These are phyloP conservation scores for Tilletiopsis washingtonensis DNA, from an alignment of 1,284 basidiomycete genomes.

Conservation along the genomic window DNA sequence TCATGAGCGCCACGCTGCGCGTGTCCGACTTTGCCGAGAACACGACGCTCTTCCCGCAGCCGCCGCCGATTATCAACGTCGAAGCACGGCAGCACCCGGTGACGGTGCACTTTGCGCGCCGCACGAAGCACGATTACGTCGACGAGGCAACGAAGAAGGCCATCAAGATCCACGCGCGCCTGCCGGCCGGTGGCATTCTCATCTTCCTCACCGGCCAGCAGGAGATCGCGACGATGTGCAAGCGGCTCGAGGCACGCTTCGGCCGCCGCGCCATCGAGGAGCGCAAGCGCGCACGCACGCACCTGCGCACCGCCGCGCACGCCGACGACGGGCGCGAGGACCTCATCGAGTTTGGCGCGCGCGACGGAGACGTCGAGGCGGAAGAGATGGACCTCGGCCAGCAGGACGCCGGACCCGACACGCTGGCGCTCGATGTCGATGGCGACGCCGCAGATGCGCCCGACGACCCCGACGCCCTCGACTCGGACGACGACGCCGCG, in stretches of 20 bases:
- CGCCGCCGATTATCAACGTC: conserved; percentile 85
- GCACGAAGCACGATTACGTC: conserved; percentile 80
- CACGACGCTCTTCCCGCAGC: conserved; percentile 65
- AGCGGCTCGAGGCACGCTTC: conserved; percentile 69
- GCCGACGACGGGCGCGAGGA: conserved; percentile 18
- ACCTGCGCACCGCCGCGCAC: background rate
- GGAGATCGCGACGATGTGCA: conserved; percentile 62
- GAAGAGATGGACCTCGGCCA: conserved; percentile 72
- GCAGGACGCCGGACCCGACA: conserved; percentile 32
- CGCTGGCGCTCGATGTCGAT: conserved; percentile 52
- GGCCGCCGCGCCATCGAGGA: conserved; percentile 60
- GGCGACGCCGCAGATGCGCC: conserved; percentile 50
- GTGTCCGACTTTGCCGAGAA: conserved; percentile 90
- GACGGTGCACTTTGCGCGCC: conserved; percentile 83
- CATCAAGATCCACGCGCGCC: conserved; percentile 64
- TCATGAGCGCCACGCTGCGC: conserved; percentile 97
- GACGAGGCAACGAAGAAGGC: conserved; percentile 83
- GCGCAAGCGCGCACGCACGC: conserved; percentile 5
- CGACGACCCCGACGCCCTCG: conserved; percentile 49
- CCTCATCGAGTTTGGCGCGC: conserved; percentile 15
- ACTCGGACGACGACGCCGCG: conserved; percentile 27
- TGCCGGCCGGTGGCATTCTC: conserved; percentile 64
- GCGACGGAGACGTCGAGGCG: conserved; percentile 57
- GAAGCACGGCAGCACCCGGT: conserved; percentile 89
- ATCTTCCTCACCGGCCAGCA: conserved; percentile 72